phyloP scores from a whole-genome alignment of 305 asterid genomes.

The Plantago coronopus region DNA sequence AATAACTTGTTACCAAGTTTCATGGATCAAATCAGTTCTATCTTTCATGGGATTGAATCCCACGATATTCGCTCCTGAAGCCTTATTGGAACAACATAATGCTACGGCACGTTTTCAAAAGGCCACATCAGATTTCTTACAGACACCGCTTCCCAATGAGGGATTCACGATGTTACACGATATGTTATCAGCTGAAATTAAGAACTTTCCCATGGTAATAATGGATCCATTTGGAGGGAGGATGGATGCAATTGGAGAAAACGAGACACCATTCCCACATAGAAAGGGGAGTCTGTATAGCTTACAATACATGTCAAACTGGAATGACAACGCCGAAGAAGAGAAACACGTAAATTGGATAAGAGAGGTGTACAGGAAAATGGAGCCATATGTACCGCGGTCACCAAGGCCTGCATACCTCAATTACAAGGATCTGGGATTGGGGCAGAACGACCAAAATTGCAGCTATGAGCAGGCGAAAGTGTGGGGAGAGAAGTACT shows the following conservation, averaged over 20 bases:
- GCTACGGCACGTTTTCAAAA: conserved; percentile 16
- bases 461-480: conserved; percentile 26
- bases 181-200: conserved; percentile 16
- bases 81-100: conserved; percentile 5
- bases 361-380: conserved; percentile 19
- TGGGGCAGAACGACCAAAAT: conserved; percentile 29
- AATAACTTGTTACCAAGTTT: conserved; percentile 15
- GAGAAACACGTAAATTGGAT: conserved; percentile 37
- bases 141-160: conserved; percentile 24
- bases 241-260: conserved; percentile 34
- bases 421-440: conserved; percentile 45
- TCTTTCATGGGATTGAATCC: neutral
- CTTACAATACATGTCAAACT: conserved; percentile 36
- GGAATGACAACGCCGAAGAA: conserved; percentile 21
- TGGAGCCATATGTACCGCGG: conserved; percentile 35
- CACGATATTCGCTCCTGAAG: conserved; percentile 13
- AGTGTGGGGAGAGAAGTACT: conserved; percentile 44
- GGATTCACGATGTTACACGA: conserved; percentile 28
- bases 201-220: conserved; percentile 24
- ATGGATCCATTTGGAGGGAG: conserved; percentile 46
- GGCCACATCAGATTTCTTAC: conserved; percentile 38
- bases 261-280: conserved; percentile 37
- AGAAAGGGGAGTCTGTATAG: conserved; percentile 35
- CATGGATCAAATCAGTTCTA: neutral
- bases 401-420: conserved; percentile 33